Evolutionary conservation across 164 flowering plant species (phyloP).

Genomic region (Amborella trichopoda): DNA sequence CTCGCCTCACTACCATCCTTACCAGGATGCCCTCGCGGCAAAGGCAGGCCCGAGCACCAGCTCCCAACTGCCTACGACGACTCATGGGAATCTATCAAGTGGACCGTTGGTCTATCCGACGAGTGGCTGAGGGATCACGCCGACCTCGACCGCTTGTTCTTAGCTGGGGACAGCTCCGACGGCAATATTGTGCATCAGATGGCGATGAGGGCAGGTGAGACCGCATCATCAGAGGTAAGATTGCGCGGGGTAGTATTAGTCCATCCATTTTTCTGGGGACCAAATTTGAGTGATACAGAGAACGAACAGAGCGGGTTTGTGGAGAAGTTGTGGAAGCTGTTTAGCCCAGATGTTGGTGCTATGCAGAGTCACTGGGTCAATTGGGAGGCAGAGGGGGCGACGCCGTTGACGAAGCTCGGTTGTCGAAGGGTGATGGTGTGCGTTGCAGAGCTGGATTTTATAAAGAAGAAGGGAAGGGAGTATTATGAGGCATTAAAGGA

Average conservation of each 20-base stretch:
- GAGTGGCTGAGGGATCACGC: conserved; percentile 20
- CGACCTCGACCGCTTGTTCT: conserved; percentile 17
- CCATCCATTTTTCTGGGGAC: neutral
- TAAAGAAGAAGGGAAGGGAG: conserved; percentile 15
- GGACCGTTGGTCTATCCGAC: conserved; percentile 21
- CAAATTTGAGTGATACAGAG: neutral
- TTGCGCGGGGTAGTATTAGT: neutral
- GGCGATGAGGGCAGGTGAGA: conserved; percentile 14
- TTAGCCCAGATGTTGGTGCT: conserved; percentile 11
- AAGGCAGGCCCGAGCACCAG: conserved; percentile 26
- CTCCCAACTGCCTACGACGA: conserved; percentile 32
- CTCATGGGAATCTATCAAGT: conserved; percentile 24
- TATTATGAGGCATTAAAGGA: conserved; percentile 17
- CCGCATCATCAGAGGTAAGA: neutral
- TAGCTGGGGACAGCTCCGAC: conserved; percentile 32
- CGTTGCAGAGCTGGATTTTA: conserved; percentile 26
- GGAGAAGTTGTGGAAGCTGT: conserved; percentile 4
- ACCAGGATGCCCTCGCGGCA: conserved; percentile 8
- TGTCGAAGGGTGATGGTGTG: conserved; percentile 21
- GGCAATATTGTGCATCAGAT: conserved; percentile 24
- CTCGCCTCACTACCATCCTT: conserved; percentile 12
- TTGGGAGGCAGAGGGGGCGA: conserved; percentile 8
- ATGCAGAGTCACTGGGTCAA: conserved; percentile 17
- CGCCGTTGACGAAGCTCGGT: conserved; percentile 11
- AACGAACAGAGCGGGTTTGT: too few relatives aligned